Conservation (phyloP, 2,329 filamentous ascomycete genomes). For the Xylariaceae sp. region DNA sequence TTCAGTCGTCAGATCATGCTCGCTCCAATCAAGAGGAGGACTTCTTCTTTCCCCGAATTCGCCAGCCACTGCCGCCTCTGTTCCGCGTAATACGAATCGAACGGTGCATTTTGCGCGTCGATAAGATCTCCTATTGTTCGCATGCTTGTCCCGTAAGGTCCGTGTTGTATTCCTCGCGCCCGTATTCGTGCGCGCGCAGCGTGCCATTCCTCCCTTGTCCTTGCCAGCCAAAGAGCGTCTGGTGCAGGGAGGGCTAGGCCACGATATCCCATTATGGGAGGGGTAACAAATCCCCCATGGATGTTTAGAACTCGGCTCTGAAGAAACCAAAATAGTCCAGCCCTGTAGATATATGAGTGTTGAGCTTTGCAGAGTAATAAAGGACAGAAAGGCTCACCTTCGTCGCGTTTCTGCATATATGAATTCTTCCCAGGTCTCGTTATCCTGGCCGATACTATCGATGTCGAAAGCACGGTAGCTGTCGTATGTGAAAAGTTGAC, state of each 20-base stretch:
- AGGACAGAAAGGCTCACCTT: slow-evolving; percentile 14
- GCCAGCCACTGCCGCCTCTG: slow-evolving; percentile 22
- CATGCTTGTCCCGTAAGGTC: slow-evolving; percentile 2
- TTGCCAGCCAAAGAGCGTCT: slow-evolving; percentile 20
- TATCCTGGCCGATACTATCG: slow-evolving; percentile 14
- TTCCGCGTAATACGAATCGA: slow-evolving; percentile 8
- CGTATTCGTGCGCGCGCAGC: slow-evolving; percentile 9
- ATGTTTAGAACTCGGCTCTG: slow-evolving; percentile 23
- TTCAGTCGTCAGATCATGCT: slow-evolving; percentile 10
- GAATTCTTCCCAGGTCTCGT: slow-evolving; percentile 24
- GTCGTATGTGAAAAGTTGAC: slow-evolving; percentile 7
- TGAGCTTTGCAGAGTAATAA: neutral
- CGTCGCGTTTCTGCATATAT: slow-evolving; percentile 22
- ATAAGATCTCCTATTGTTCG: slow-evolving; percentile 22
- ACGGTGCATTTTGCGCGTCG: slow-evolving; percentile 13
- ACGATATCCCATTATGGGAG: slow-evolving; percentile 19
- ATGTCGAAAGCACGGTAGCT: slow-evolving; percentile 12
- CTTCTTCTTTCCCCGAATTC: slow-evolving; percentile 21
- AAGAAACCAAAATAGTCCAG: slow-evolving; percentile 23
- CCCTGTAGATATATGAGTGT: slow-evolving; percentile 10
- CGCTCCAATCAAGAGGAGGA: slow-evolving; percentile 17
- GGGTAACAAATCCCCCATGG: slow-evolving; percentile 14
- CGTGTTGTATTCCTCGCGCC: neutral
- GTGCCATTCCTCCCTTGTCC: slow-evolving; percentile 19
- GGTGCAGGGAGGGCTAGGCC: slow-evolving; percentile 20